Percentiles rank a stretch among this genome's conserved stretches.
These are phyloP conservation scores for Coemansia sp. DNA, from an alignment of 192 early-diverging fungal genomes.

Conservation along the genomic window DNA sequence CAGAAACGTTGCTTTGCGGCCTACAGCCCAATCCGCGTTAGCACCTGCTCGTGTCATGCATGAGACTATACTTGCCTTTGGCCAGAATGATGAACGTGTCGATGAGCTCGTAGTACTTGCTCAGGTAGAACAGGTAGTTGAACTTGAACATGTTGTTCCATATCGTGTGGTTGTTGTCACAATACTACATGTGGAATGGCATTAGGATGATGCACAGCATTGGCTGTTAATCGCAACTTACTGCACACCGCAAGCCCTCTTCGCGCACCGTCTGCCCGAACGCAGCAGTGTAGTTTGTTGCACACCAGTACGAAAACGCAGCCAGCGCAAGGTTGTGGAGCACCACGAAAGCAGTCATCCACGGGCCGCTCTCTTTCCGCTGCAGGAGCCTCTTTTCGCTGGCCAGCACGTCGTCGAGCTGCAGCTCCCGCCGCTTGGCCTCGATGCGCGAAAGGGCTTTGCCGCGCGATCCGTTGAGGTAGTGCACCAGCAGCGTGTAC, in stretches of 20 bases:
- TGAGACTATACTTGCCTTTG: constrained; percentile 50
- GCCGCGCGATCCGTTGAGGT: constrained; percentile 32
- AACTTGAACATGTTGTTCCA: constrained; percentile 79
- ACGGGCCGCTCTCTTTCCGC: constrained; percentile 44
- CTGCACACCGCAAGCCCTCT: constrained; percentile 61
- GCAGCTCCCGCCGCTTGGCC: constrained; percentile 34
- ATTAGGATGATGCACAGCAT: not conserved
- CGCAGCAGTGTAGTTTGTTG: constrained; percentile 61
- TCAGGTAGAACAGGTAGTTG: constrained; percentile 84
- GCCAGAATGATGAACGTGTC: constrained; percentile 84
- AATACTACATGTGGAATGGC: constrained; percentile 42
- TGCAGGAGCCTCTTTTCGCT: not conserved
- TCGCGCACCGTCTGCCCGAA: constrained; percentile 60
- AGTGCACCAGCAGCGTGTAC: constrained; percentile 55
- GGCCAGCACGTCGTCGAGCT: constrained; percentile 14
- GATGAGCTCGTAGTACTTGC: constrained; percentile 85
- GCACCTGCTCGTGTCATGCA: not conserved
- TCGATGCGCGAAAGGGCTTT: constrained; percentile 36
- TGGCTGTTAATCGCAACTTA: constrained; percentile 28
- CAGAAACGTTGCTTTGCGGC: constrained; percentile 68
- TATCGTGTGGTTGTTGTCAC: constrained; percentile 64
- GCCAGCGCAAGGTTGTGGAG: constrained; percentile 73
- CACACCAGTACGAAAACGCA: constrained; percentile 73
- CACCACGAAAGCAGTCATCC: constrained; percentile 77
- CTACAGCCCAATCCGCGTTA: constrained; percentile 21